Evolutionary conservation across 192 early-diverging fungal species (phyloP), one percentile per base, ranked within the genome.

Genomic region (Rhizoclosmatium sp.): DNA sequence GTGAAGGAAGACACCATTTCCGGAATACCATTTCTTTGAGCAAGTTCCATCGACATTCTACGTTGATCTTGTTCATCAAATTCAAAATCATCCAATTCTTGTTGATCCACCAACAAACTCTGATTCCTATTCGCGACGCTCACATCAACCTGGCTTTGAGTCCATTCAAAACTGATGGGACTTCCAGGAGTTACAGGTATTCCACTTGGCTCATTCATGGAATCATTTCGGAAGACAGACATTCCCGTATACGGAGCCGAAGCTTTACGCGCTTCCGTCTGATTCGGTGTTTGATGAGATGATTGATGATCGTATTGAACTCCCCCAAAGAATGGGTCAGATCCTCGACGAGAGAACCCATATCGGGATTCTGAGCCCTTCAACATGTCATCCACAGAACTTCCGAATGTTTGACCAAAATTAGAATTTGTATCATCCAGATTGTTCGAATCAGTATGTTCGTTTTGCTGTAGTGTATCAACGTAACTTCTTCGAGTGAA

Each of bases 141-240:
- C 14, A 19, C 21, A 7, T 21, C 41, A 44, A 31, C 69, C 47
- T 47, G 23, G 16, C 40, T 41, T 41, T 41, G 45, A 41, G 73
- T 59, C 75, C 75, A 76, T 41, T 64, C 66, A 47, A 76, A 76
- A 41, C 75, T 76, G 46, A 66, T 47, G 4, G 75, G 75, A 56
- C 75, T 76, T 47, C 75, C 75, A 48, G 75, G 75, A 65, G 75
- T 76, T 14, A 56, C 39, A 16, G 65, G 23, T 51, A 76, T 76
- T 16, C 64, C 65, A 59, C 75, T 76, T 39, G 75, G 75, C 65
- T 76, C 75, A 46, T 68, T 68, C 7, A 21, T 16, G 40, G 10
- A 4, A 19, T 49, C 47, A 42, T 19, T n/a, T 56, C 23, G 69
- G 69, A 71, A 71, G 0, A 71, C 42, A 31, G 70, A 71, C 56